Percentiles rank a stretch among this genome's conserved stretches.
These are phyloP conservation scores for Nitzschia putrida DNA, from an alignment of 108 stramenopile species.

Conservation along the genomic window DNA sequence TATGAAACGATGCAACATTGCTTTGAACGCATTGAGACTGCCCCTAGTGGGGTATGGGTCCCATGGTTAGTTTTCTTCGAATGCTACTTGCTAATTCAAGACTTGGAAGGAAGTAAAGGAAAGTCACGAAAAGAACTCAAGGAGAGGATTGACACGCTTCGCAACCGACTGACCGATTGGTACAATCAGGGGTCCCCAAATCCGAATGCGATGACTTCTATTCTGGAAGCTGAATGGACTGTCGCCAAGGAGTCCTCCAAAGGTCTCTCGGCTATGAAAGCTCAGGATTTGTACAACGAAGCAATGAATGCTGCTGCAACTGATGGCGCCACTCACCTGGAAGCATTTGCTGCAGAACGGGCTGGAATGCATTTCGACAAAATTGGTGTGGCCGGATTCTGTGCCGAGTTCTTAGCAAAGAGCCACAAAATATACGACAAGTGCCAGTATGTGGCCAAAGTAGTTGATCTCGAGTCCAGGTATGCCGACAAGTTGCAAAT, in stretches of 20 bases:
- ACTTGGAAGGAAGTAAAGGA: conserved; percentile 14
- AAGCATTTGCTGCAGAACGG: conserved; percentile 30
- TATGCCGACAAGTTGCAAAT: conserved; percentile 16
- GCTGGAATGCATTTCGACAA: conserved; percentile 22
- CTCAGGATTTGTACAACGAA: conserved; percentile 24
- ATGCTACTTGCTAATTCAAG: conserved; percentile 19
- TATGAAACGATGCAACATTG: conserved; percentile 5
- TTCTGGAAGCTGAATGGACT: conserved; percentile 30
- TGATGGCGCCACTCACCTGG: conserved; percentile 22
- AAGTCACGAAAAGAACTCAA: conserved; percentile 18
- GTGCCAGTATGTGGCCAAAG: conserved; percentile 21
- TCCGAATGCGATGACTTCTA: conserved; percentile 22
- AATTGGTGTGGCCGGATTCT: conserved; percentile 8
- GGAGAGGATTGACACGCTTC: conserved; percentile 17
- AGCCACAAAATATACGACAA: conserved; percentile 17
- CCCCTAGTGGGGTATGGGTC: conserved; percentile 13
- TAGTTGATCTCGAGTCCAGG: conserved; percentile 14
- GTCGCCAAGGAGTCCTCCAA: conserved; percentile 19
- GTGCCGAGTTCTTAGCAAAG: conserved; percentile 16
- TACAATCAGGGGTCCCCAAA: conserved; percentile 31
- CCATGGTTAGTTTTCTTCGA: conserved; percentile 26
- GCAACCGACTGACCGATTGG: conserved; percentile 23
- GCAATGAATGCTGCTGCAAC: conserved; percentile 24
- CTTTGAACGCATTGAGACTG: background rate
- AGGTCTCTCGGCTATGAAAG: conserved; percentile 22